A percentile compares a stretch with the other conserved stretches of the same genome.
These are phyloP conservation scores for Senna tora DNA, from an alignment of 306 rosid species.

Conservation along the genomic window DNA sequence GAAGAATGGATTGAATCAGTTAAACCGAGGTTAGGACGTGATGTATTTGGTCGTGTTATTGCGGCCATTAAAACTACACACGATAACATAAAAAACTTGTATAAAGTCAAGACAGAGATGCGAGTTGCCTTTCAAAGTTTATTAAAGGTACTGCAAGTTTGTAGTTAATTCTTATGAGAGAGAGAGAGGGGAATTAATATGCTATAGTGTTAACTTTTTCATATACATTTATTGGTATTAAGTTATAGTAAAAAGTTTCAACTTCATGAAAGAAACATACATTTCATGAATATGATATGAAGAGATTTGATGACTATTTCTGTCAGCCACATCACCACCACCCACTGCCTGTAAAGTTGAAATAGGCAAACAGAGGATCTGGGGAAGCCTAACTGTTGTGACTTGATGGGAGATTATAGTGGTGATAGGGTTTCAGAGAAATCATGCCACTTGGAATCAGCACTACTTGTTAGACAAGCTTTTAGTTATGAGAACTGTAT, in stretches of 20 bases:
- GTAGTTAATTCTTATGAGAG: not conserved
- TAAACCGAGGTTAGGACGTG: slow-evolving; percentile 65
- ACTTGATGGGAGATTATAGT: no score
- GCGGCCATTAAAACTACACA: slow-evolving; percentile 60
- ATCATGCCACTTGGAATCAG: no score
- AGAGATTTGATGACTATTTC: no score
- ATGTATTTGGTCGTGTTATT: slow-evolving; percentile 53
- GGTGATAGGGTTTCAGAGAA: no score
- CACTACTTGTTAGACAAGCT: no score
- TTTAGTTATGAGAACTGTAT: no score
- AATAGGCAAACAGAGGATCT: no score
- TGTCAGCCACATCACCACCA: no score
- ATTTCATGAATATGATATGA: no score
- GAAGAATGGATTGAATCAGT: slow-evolving; percentile 79
- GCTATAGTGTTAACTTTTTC: slow-evolving; percentile 5
- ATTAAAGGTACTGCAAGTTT: slow-evolving; percentile 61
- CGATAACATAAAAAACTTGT: slow-evolving; percentile 63
- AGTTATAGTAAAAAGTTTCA: not conserved
- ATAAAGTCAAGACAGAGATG: slow-evolving; percentile 81
- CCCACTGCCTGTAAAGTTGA: no score
- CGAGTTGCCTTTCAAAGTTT: slow-evolving; percentile 72
- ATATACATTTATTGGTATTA: not conserved
- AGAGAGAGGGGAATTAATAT: not conserved
- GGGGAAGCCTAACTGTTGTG: no score
- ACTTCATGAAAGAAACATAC: no score